Evolutionary conservation across 352 stramenopile species (phyloP).

Genomic region (Aphanomyces cochlioides): DNA sequence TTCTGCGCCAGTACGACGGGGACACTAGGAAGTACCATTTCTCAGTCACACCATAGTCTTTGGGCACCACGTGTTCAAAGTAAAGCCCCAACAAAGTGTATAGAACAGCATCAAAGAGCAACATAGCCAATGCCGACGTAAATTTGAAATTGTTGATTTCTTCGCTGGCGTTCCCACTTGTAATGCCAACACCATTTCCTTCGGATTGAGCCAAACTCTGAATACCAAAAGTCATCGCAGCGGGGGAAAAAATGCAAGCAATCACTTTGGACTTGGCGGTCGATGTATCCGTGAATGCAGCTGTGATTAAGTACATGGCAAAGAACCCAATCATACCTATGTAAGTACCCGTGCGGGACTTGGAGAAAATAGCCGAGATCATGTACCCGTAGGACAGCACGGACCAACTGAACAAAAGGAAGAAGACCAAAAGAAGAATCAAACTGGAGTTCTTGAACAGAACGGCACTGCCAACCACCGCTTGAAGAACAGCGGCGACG

Average conservation of each 20-base stretch:
- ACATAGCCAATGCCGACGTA: constrained; percentile 63
- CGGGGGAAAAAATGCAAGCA: constrained; percentile 57
- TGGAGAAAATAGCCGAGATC: constrained; percentile 78
- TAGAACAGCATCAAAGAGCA: constrained; percentile 85
- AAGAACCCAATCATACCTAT: constrained; percentile 83
- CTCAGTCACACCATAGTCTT: no score
- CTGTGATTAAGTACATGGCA: constrained; percentile 80
- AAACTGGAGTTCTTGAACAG: constrained; percentile 53
- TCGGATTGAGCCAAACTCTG: neutral
- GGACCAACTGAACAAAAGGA: constrained; percentile 60
- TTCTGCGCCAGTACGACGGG: no score
- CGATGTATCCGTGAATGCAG: constrained; percentile 39
- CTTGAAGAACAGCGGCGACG: constrained; percentile 58
- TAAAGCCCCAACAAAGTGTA: constrained; percentile 86
- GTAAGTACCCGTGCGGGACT: constrained; percentile 62
- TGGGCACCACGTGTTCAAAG: constrained; percentile 38
- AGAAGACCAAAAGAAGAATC: constrained; percentile 50
- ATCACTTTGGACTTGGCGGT: constrained; percentile 43
- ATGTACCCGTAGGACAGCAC: constrained; percentile 61
- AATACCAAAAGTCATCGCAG: constrained; percentile 62
- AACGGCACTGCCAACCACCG: constrained; percentile 38
- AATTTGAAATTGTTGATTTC: constrained; percentile 52
- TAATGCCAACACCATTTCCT: neutral
- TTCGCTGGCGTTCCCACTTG: neutral
- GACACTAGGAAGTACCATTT: no score